A percentile compares a stretch with the other conserved stretches of the same genome.
These are phyloP conservation scores for Nakaseomyces sp. DNA, from an alignment of 1,139 yeast genomes.

Conservation along the genomic window DNA sequence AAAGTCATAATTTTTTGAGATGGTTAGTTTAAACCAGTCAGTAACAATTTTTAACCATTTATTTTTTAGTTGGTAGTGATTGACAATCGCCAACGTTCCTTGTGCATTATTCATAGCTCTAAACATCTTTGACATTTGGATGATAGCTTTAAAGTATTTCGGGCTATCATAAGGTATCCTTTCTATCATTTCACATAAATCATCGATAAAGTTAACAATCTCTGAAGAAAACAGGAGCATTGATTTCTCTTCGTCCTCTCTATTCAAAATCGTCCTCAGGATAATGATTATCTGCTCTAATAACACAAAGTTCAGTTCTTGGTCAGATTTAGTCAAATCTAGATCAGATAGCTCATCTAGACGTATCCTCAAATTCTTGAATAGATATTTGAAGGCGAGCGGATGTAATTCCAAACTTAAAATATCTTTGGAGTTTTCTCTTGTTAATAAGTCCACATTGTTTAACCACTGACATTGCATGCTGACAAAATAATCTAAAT, in stretches of 20 bases:
- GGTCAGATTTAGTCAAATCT: conserved; percentile 22
- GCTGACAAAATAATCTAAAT: conserved; percentile 43
- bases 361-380: conserved; percentile 24
- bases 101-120: conserved; percentile 43
- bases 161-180: conserved; percentile 30
- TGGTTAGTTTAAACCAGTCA: conserved; percentile 61
- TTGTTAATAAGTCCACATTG: conserved; percentile 43
- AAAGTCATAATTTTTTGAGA: conserved; percentile 31
- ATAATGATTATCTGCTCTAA: conserved; percentile 37
- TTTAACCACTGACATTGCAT: conserved; percentile 38
- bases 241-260: conserved; percentile 32
- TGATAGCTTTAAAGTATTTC: conserved; percentile 43
- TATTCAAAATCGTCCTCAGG: conserved; percentile 35
- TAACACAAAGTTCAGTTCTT: conserved; percentile 28
- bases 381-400: conserved; percentile 34
- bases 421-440: conserved; percentile 44
- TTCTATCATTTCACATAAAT: conserved; percentile 34
- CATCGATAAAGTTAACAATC: conserved; percentile 33
- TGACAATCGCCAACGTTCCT: conserved; percentile 38
- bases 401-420: conserved; percentile 40
- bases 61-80: conserved; percentile 54
- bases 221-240: conserved; percentile 36
- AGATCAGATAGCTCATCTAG: conserved; percentile 20
- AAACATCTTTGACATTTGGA: conserved; percentile 51
- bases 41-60: conserved; percentile 49